These are phyloP conservation scores for Alternaria hordeiaustralica DNA, from an alignment of 2,329 filamentous ascomycete species.

Conservation along the genomic window DNA sequence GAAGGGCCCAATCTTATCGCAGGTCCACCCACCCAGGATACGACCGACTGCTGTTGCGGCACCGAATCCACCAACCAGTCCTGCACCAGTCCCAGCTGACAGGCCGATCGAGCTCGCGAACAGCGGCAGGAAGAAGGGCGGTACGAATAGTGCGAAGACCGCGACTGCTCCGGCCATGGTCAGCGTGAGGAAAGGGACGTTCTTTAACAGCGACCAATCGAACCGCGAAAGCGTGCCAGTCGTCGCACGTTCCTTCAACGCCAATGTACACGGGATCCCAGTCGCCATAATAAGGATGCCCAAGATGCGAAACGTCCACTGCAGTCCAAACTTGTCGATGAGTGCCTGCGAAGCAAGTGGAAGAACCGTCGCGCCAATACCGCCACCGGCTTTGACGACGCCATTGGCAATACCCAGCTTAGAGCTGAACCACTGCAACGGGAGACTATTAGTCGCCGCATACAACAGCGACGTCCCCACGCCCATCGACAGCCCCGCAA, in stretches of 20 bases:
- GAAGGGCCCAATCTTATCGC: conserved; percentile 39
- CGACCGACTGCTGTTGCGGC: conserved; percentile 34
- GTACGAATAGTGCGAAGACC: conserved; percentile 36
- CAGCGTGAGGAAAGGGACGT: conserved; percentile 30
- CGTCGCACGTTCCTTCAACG: conserved; percentile 29
- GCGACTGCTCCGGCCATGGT: conserved; percentile 35
- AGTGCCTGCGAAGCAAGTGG: conserved; percentile 32
- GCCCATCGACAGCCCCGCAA: conserved; percentile 53
- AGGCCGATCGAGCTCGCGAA: neutral
- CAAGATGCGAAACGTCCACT: neutral
- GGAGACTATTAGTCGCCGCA: conserved; percentile 41
- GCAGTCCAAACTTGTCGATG: conserved; percentile 33
- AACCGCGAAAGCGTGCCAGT: conserved; percentile 34
- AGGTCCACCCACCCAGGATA: conserved; percentile 32
- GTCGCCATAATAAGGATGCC: neutral
- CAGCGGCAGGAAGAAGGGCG: conserved; percentile 4
- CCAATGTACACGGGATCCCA: conserved; percentile 36
- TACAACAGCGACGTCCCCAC: conserved; percentile 55
- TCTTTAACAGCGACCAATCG: conserved; percentile 26
- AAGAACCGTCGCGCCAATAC: conserved; percentile 33
- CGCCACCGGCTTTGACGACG: conserved; percentile 37
- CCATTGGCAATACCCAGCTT: conserved; percentile 38
- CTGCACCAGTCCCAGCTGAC: neutral
- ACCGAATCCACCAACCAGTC: conserved; percentile 36
- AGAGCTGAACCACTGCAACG: conserved; percentile 36